phyloP scores from a whole-genome alignment of 2,329 filamentous ascomycete species.

The Didymella segeticola region DNA sequence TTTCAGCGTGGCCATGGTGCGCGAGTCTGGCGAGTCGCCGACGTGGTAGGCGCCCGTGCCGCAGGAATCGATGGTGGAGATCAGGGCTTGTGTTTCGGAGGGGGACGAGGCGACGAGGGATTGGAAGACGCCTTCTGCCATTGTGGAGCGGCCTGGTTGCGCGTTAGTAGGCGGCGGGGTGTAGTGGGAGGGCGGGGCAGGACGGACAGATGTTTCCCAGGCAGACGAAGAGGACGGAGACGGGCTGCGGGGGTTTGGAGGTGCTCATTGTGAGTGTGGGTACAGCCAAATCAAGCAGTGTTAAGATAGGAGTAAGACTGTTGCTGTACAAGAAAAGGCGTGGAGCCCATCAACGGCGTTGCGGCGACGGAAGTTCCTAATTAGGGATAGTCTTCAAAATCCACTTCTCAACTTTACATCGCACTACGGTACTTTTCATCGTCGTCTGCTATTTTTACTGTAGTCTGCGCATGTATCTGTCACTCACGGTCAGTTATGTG shows the following conservation, averaged over 20 bases:
- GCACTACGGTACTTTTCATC: too few relatives aligned
- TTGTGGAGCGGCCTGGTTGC: slow-evolving; percentile 74
- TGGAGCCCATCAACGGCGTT: too few relatives aligned
- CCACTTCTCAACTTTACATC: too few relatives aligned
- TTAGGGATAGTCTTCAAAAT: too few relatives aligned
- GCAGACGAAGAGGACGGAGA: slow-evolving; percentile 92
- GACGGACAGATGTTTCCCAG: slow-evolving; percentile 87
- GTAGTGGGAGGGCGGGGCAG: not conserved
- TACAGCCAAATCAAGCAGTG: too few relatives aligned
- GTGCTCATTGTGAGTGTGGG: slow-evolving; percentile 14
- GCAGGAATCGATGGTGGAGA: slow-evolving; percentile 81
- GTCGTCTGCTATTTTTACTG: too few relatives aligned
- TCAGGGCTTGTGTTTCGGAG: slow-evolving; percentile 53
- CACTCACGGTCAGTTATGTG: too few relatives aligned
- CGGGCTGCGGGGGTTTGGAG: slow-evolving; percentile 33
- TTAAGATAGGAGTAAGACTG: too few relatives aligned
- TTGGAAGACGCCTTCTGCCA: slow-evolving; percentile 94
- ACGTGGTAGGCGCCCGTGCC: slow-evolving; percentile 90
- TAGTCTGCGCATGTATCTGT: too few relatives aligned
- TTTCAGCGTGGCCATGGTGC: slow-evolving; percentile 81
- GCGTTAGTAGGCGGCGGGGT: slow-evolving; percentile 6
- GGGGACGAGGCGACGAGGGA: slow-evolving; percentile 67
- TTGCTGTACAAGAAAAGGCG: too few relatives aligned
- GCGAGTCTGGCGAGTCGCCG: slow-evolving; percentile 76
- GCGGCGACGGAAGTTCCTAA: too few relatives aligned